These are phyloP conservation scores for Geotrichum restrictum DNA, from an alignment of 1,139 yeast genomes.

Conservation along the genomic window DNA sequence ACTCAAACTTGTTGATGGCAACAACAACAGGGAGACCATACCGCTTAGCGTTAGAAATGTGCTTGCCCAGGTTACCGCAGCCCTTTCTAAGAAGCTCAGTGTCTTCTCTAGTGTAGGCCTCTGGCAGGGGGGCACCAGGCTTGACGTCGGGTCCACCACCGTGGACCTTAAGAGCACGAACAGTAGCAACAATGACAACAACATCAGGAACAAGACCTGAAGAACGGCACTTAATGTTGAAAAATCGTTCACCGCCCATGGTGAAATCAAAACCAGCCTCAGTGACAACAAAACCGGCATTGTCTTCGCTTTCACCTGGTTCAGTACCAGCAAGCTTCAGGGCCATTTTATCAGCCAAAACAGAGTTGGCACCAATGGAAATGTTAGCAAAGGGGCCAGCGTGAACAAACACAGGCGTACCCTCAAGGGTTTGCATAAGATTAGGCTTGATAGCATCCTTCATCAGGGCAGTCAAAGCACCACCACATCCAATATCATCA, in stretches of 20 bases:
- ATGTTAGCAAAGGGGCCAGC: conserved; percentile 99
- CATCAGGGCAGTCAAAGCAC: conserved; percentile 91
- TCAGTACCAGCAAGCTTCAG: conserved; percentile 83
- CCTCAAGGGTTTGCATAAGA: conserved; percentile 96
- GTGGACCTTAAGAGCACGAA: conserved; percentile 92
- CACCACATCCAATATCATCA: conserved; percentile 96
- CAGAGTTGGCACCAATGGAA: conserved; percentile 93
- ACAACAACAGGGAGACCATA: conserved; percentile 94
- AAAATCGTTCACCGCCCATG: conserved; percentile 98
- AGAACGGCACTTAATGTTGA: conserved; percentile 92
- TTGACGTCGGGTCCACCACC: conserved; percentile 99
- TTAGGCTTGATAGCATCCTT: conserved; percentile 98
- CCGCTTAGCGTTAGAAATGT: conserved; percentile 76
- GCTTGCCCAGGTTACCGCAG: conserved; percentile 86
- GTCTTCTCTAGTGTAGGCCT: conserved; percentile 81
- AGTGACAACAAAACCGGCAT: conserved; percentile 88
- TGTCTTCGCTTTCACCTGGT: conserved; percentile 50
- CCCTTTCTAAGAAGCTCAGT: conserved; percentile 79
- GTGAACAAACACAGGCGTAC: conserved; percentile 96
- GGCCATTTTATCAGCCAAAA: conserved; percentile 92
- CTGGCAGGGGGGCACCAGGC: conserved; percentile 89
- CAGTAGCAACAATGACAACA: conserved; percentile 94
- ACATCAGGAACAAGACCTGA: conserved; percentile 89
- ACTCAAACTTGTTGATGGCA: conserved; percentile 87
- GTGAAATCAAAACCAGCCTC: conserved; percentile 99